Evolutionary conservation across 495 filamentous ascomycete species (phyloP).

Genomic region (Oidiodendron maius): DNA sequence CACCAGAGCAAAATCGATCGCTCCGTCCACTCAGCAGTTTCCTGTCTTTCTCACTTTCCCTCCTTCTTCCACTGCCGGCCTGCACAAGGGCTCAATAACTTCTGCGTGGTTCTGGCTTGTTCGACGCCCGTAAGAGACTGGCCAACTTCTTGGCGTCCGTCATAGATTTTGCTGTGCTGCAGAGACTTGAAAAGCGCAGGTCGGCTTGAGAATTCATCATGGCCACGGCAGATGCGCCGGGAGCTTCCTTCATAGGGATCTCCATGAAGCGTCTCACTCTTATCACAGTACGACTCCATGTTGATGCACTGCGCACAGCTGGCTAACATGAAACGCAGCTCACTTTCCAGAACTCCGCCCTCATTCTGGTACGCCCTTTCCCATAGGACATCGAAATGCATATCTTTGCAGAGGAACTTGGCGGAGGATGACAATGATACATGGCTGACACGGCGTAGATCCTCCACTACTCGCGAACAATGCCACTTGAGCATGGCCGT

Average conservation of each 20-base stretch:
- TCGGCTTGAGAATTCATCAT: no score
- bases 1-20: no score
- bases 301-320: background rate
- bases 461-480: slow-evolving; percentile 88
- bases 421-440: background rate
- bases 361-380: slow-evolving; percentile 57
- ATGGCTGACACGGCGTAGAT: slow-evolving; percentile 32
- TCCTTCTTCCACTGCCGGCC: no score
- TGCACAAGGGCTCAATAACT: no score
- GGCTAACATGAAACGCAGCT: slow-evolving; percentile 45
- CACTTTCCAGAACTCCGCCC: slow-evolving; percentile 71
- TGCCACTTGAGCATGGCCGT: slow-evolving; percentile 74
- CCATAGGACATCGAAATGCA: background rate
- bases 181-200: no score
- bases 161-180: no score
- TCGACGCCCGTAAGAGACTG: no score
- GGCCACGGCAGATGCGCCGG: slow-evolving; percentile 15
- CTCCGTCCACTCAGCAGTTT: no score
- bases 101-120: no score
- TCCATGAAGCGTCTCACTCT: slow-evolving; percentile 75
- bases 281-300: slow-evolving; percentile 52
- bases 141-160: no score
- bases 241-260: slow-evolving; percentile 50
- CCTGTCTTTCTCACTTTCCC: no score
- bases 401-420: background rate